Conservation (phyloP, 2,329 filamentous ascomycete species). For the Colletotrichum sojae region DNA sequence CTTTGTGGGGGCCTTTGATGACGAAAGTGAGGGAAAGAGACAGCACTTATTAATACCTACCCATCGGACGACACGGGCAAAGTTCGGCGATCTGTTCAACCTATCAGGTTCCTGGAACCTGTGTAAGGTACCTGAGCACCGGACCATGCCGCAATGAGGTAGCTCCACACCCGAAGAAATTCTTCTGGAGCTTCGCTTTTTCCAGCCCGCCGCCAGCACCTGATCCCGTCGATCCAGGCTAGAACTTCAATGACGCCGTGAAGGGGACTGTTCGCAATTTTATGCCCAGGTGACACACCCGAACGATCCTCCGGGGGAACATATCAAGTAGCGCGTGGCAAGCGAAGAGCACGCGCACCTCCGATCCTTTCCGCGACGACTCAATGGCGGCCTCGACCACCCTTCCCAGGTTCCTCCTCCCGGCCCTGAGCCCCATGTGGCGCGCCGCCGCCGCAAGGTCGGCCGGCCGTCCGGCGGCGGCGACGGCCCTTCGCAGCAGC, state of each 20-base stretch:
- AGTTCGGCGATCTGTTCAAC: conserved; percentile 20
- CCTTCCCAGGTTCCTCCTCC: conserved; percentile 79
- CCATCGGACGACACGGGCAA: conserved; percentile 3
- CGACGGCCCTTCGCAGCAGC: conserved; percentile 17
- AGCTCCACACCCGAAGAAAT: conserved; percentile 32
- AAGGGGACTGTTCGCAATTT: conserved; percentile 17
- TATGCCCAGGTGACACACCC: conserved; percentile 28
- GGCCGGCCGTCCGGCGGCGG: conserved; percentile 45
- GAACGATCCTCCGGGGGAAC: conserved; percentile 9
- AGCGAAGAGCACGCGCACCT: conserved; percentile 2
- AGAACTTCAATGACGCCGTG: conserved; percentile 38
- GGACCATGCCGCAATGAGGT: background rate
- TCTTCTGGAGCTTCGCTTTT: conserved; percentile 39
- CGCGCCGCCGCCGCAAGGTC: conserved; percentile 48
- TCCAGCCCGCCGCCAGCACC: conserved; percentile 30
- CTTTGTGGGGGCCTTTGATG: conserved; percentile 4
- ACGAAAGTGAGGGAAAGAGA: background rate
- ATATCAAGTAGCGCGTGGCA: conserved; percentile 4
- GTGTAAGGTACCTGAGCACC: background rate
- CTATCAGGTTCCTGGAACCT: conserved; percentile 2
- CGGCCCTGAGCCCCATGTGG: conserved; percentile 72
- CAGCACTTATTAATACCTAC: no score
- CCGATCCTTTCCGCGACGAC: conserved; percentile 17
- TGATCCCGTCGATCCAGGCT: conserved; percentile 29
- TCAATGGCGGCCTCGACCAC: conserved; percentile 62